These are phyloP conservation scores for Vigna hirtella DNA, from an alignment of 306 rosid species.

Conservation along the genomic window DNA sequence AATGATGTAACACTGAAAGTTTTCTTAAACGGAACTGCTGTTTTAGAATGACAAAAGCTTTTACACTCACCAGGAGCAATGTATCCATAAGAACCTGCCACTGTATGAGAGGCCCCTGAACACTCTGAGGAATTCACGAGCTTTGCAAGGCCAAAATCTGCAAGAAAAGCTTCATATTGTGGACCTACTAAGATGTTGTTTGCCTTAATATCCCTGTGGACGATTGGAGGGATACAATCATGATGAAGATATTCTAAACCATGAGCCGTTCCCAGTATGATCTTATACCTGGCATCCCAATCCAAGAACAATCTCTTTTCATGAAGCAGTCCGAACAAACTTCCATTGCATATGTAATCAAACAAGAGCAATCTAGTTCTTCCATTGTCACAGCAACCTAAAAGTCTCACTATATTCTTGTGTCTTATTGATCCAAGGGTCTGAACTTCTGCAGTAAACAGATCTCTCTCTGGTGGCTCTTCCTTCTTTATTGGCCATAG, in stretches of 20 bases:
- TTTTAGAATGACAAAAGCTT: conserved; percentile 27
- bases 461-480: conserved; percentile 73
- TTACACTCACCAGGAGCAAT: conserved; percentile 87
- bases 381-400: conserved; percentile 86
- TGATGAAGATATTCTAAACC: conserved; percentile 97
- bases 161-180: conserved; percentile 82
- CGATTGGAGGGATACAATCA: conserved; percentile 87
- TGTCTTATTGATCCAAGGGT: conserved; percentile 92
- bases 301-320: conserved; percentile 86
- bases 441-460: conserved; percentile 81
- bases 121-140: conserved; percentile 65
- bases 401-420: conserved; percentile 86
- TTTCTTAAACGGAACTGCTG: conserved; percentile 1
- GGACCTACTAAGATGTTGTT: conserved; percentile 92
- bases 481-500: conserved; percentile 74
- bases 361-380: conserved; percentile 81
- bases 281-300: conserved; percentile 94
- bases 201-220: conserved; percentile 85
- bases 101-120: conserved; percentile 64
- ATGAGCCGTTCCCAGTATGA: conserved; percentile 84
- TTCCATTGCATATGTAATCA: conserved; percentile 89
- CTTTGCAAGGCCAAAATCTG: conserved; percentile 95
- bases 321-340: conserved; percentile 77
- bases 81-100: conserved; percentile 96
- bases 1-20: conserved; percentile 23